phyloP scores from a whole-genome alignment of 345 rosid species.

The Pseudoturritis turrita region DNA sequence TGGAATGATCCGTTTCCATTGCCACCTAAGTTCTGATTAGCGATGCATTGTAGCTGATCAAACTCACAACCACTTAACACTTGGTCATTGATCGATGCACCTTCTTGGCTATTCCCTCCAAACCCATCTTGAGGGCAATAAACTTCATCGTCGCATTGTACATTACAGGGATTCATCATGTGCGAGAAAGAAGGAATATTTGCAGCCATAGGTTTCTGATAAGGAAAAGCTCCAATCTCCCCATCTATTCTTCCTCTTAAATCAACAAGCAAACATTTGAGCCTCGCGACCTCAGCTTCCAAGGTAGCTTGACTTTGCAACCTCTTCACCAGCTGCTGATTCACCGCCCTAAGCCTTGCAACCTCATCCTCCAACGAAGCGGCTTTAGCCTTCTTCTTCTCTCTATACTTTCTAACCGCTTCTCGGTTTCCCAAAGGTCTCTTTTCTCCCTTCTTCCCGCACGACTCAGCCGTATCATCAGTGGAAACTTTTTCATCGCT shows the following conservation, averaged over 20 bases:
- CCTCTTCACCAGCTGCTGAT: conserved; percentile 82
- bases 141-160: conserved; percentile 65
- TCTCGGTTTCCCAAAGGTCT: conserved; percentile 78
- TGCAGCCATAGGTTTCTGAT: conserved; percentile 58
- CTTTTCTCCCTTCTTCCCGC: conserved; percentile 57
- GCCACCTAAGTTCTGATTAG: conserved; percentile 48
- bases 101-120: conserved; percentile 53
- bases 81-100: conserved; percentile 40
- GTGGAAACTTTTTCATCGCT: conserved; percentile 59
- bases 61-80: conserved; percentile 57
- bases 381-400: conserved; percentile 95
- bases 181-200: conserved; percentile 44
- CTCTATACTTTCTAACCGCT: conserved; percentile 94
- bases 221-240: conserved; percentile 93
- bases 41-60: conserved; percentile 59
- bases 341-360: conserved; percentile 55
- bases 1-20: conserved; percentile 35
- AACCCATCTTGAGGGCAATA: conserved; percentile 58
- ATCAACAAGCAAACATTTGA: conserved; percentile 96
- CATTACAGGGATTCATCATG: conserved; percentile 79
- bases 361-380: conserved; percentile 95
- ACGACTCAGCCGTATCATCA: conserved; percentile 80
- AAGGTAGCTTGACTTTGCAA: conserved; percentile 84
- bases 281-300: conserved; percentile 87
- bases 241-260: conserved; percentile 96